Percentiles rank a stretch among this genome's conserved stretches.
Evolutionary conservation across 73 alveolate species (phyloP).

Genomic region (Paramecium octaurelia): DNA sequence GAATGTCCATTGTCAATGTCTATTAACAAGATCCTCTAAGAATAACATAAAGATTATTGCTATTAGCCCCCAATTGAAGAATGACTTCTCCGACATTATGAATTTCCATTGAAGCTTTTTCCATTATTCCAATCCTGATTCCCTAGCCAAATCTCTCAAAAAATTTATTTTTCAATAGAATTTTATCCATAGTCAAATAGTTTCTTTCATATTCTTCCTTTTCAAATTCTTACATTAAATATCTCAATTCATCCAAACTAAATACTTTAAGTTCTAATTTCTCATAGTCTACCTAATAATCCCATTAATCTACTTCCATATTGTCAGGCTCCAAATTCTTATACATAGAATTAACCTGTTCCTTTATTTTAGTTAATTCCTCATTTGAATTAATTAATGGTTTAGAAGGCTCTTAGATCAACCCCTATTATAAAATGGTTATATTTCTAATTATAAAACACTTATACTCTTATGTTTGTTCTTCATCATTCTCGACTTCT

Average conservation of each 20-base stretch:
- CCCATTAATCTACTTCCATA: background rate
- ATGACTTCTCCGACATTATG: background rate
- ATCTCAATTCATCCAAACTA: constrained; percentile 14
- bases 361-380: background rate
- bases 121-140: constrained; percentile 14
- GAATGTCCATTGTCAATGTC: background rate
- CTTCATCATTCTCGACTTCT: background rate
- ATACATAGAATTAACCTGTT: background rate
- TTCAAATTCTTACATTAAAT: background rate
- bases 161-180: background rate
- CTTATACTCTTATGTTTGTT: background rate
- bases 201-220: constrained; percentile 31
- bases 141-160: constrained; percentile 4
- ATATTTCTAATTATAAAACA: background rate
- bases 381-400: background rate
- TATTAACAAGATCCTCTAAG: constrained; percentile 13
- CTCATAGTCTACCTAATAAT: background rate
- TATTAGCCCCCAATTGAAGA: background rate
- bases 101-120: background rate
- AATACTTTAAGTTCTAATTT: background rate
- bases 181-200: constrained; percentile 13
- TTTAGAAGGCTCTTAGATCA: background rate
- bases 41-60: background rate
- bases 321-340: background rate
- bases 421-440: background rate